Evolutionary conservation across 345 rosid species (phyloP).

Genomic region (Odontarrhena argentea): DNA sequence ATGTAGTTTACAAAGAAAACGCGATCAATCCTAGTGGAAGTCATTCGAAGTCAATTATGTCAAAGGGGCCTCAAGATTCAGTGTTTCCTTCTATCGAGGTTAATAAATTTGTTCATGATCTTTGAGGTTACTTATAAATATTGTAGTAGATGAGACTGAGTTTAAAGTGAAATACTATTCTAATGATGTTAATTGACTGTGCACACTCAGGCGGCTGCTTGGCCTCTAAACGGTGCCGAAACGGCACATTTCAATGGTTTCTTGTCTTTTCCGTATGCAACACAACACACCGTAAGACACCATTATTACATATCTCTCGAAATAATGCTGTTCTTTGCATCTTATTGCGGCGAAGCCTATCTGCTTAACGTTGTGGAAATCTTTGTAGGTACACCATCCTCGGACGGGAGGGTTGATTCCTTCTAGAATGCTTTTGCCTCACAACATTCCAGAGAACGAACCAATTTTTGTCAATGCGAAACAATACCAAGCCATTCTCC

Average conservation of each 20-base stretch:
- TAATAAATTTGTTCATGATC: not conserved
- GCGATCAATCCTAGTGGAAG: constrained; percentile 41
- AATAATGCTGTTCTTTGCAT: constrained; percentile 13
- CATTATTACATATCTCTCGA: not conserved
- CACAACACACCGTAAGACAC: constrained; percentile 51
- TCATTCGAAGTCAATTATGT: constrained; percentile 42
- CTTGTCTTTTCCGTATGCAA: constrained; percentile 44
- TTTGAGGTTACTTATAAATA: not conserved
- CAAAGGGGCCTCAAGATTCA: constrained; percentile 44
- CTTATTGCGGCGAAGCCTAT: not conserved
- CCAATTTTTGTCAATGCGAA: constrained; percentile 71
- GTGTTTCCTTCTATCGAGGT: constrained; percentile 48
- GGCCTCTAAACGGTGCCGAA: constrained; percentile 51
- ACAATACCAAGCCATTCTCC: constrained; percentile 70
- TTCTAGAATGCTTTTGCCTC: constrained; percentile 61
- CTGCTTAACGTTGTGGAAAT: not conserved
- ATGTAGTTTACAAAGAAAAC: constrained; percentile 47
- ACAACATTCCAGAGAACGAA: constrained; percentile 48
- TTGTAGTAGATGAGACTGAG: constrained; percentile 5
- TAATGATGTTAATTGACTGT: not conserved
- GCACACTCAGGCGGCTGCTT: constrained; percentile 41
- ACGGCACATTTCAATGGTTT: constrained; percentile 46
- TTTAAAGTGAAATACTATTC: not conserved
- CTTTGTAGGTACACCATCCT: constrained; percentile 50
- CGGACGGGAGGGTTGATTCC: constrained; percentile 49